A percentile compares a stretch with the other conserved stretches of the same genome.
Evolutionary conservation across 225 moss, liverwort and hornwort species (phyloP).

Genomic region (Polytrichum formosum): DNA sequence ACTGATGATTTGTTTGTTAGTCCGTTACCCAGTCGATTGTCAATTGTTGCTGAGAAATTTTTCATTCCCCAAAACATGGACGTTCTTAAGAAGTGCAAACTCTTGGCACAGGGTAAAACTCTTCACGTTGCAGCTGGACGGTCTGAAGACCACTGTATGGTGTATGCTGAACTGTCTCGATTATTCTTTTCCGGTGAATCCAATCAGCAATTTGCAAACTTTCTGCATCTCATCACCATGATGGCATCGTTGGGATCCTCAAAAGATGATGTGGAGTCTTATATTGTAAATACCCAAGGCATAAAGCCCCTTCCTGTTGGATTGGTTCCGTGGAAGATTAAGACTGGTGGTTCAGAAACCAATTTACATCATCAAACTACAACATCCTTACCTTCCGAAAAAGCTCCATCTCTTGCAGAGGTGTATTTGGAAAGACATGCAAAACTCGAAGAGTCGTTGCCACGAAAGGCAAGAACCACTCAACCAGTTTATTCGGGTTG

Average conservation of each 20-base stretch:
- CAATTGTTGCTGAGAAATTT: too few relatives aligned
- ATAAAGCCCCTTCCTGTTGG: constrained; percentile 41
- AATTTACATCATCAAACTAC: constrained; percentile 7
- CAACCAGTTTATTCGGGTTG: constrained; percentile 46
- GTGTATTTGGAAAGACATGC: constrained; percentile 57
- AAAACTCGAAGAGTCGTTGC: constrained; percentile 44
- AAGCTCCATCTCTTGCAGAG: constrained; percentile 35
- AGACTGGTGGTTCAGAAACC: constrained; percentile 2
- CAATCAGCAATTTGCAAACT: constrained; percentile 69
- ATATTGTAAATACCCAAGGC: constrained; percentile 64
- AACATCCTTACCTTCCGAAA: constrained; percentile 20
- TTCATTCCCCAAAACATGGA: too few relatives aligned
- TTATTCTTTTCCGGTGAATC: constrained; percentile 73
- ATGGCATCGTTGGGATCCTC: constrained; percentile 79
- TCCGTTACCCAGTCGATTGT: too few relatives aligned
- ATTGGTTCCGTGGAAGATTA: constrained; percentile 53
- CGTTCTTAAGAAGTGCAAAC: too few relatives aligned
- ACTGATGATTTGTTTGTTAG: too few relatives aligned
- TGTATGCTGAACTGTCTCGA: constrained; percentile 75
- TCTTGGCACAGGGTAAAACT: constrained; percentile 46
- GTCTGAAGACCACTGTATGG: constrained; percentile 69
- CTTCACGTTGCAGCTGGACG: constrained; percentile 55
- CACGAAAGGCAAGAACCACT: constrained; percentile 18
- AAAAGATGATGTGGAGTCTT: constrained; percentile 67
- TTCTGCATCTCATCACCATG: constrained; percentile 85